phyloP scores from a whole-genome alignment of 1,284 basidiomycete species.

The Puccinia hordei region DNA sequence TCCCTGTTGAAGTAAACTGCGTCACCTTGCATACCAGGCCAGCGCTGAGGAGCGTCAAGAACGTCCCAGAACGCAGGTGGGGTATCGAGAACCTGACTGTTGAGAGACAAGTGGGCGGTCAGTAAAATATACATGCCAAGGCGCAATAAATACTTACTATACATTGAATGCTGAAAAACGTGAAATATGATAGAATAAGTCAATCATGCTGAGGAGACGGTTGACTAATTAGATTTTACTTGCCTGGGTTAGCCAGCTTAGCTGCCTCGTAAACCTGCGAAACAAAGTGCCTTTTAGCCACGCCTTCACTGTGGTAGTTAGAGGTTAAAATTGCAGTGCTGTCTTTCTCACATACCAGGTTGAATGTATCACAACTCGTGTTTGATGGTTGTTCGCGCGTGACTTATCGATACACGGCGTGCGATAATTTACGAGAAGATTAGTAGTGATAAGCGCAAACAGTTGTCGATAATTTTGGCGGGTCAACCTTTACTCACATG shows the following conservation, averaged over 20 bases:
- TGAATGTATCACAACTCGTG: constrained; percentile 28
- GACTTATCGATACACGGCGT: constrained; percentile 6
- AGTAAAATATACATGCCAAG: neutral
- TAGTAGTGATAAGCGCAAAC: neutral
- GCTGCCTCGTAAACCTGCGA: constrained; percentile 28
- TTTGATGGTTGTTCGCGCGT: neutral
- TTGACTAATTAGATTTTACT: neutral
- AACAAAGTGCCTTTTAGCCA: neutral
- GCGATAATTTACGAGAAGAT: neutral
- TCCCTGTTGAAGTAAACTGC: constrained; percentile 35
- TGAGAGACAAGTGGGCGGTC: neutral
- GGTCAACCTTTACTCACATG: constrained; percentile 12
- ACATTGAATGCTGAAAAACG: constrained; percentile 26
- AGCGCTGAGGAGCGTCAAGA: constrained; percentile 28
- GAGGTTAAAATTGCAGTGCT: neutral
- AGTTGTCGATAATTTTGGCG: neutral
- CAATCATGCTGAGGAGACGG: neutral
- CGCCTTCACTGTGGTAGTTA: neutral
- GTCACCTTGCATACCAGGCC: constrained; percentile 33
- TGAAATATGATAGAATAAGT: neutral
- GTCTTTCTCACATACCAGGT: constrained; percentile 9
- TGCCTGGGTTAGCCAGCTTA: constrained; percentile 31
- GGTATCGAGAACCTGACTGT: constrained; percentile 28
- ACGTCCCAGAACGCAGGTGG: constrained; percentile 26
- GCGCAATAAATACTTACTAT: neutral